Conservation (phyloP, 2,329 filamentous ascomycete species). For the Dothistroma septosporum region DNA sequence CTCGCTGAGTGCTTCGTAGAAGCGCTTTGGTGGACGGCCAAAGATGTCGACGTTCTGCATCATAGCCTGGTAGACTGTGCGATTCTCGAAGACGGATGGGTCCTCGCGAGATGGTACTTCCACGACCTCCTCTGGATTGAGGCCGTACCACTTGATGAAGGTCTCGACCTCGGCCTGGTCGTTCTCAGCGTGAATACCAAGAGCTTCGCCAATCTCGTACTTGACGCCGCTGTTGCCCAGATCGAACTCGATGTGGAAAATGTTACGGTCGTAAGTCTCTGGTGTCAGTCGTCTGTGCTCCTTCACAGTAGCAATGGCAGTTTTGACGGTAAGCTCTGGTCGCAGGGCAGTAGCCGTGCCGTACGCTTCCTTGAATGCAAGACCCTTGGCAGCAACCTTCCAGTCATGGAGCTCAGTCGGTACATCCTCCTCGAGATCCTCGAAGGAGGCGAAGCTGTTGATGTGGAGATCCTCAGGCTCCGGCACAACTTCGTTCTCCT, state of each 20-base stretch:
- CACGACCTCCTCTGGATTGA: constrained; percentile 79
- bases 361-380: constrained; percentile 93
- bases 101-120: constrained; percentile 86
- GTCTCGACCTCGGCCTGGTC: constrained; percentile 70
- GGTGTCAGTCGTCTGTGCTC: constrained; percentile 94
- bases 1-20: constrained; percentile 88
- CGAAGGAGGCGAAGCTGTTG: constrained; percentile 79
- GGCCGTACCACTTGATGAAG: constrained; percentile 87
- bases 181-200: constrained; percentile 95
- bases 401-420: constrained; percentile 67
- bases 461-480: constrained; percentile 63
- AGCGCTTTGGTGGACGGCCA: constrained; percentile 92
- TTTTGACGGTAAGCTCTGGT: constrained; percentile 82
- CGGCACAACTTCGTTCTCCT: constrained; percentile 48
- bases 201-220: constrained; percentile 95
- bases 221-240: constrained; percentile 84
- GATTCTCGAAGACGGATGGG: constrained; percentile 67
- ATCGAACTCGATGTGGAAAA: constrained; percentile 99
- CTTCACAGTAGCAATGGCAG: constrained; percentile 81
- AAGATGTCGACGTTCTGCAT: constrained; percentile 95
- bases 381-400: constrained; percentile 78
- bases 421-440: constrained; percentile 69
- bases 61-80: constrained; percentile 88
- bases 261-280: constrained; percentile 86
- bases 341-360: constrained; percentile 68